Conservation (phyloP, 2,329 filamentous ascomycete species). For the Fusarium redolens region DNA sequence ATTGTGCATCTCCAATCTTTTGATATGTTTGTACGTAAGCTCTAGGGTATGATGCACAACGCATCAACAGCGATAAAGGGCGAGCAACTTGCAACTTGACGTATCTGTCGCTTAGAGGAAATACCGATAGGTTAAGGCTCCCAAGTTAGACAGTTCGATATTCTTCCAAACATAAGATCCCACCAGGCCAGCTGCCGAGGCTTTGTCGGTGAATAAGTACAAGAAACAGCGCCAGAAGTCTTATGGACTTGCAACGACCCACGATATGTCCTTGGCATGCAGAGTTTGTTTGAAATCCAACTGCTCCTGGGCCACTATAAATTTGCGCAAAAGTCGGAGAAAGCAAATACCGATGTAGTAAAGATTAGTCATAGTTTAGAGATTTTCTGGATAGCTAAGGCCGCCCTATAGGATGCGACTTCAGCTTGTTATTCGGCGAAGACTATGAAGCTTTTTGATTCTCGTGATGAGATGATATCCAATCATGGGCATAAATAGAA, state of each 20-base stretch:
- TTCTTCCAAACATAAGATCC: rapidly evolving
- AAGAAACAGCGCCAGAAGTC: neutral
- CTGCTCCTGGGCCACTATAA: neutral
- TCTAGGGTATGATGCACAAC: rapidly evolving
- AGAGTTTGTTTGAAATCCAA: neutral
- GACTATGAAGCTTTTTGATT: neutral
- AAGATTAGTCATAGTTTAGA: rapidly evolving
- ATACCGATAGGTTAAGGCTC: too few relatives aligned
- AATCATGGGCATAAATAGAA: too few relatives aligned
- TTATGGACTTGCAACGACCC: neutral
- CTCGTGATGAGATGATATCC: too few relatives aligned
- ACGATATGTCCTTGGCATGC: neutral
- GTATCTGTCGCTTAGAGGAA: too few relatives aligned
- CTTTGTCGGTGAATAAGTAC: rapidly evolving
- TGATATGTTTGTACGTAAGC: rapidly evolving
- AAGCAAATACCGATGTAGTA: too few relatives aligned
- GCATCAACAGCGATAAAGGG: too few relatives aligned
- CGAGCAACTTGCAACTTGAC: too few relatives aligned
- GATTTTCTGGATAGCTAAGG: neutral
- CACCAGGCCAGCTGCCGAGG: rapidly evolving
- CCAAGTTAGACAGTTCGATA: too few relatives aligned
- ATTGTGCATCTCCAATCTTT: rapidly evolving
- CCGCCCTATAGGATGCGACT: rapidly evolving
- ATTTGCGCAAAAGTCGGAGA: neutral
- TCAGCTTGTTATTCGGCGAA: neutral